Base-by-base conservation (phyloP, 2,329 filamentous ascomycete genomes). In the Xylaria multiplex region DNA sequence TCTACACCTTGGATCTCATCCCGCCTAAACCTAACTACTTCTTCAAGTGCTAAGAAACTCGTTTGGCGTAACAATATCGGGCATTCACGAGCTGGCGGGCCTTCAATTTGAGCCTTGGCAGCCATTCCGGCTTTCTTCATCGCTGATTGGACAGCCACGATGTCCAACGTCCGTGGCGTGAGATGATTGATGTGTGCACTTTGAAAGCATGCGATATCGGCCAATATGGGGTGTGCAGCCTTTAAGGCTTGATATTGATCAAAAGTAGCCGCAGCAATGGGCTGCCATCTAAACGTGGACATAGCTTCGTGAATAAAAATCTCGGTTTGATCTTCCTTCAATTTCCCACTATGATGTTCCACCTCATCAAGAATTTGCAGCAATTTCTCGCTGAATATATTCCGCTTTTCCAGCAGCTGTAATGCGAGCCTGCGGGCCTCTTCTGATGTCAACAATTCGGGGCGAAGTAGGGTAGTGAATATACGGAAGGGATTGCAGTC, bases 1-100 rank as follows among this genome's bases (percentile, higher is more conserved):
- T 19, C 43, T 46, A 19, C 16, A 13, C 35, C 9, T 37, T 37
- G 35, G 35, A 6, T 37, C 35, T 37, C 35, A 37, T 37, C 11
- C 35, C 35, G 35, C 11, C 35, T 37, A 46, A 46, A 46, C n/a
- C 43, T 6, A 9, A 46, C 16, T 46, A n/a, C 4, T n/a, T 46
- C 43, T 46, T 46, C 43, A 9, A 46, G 43, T 24, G 84, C 84
- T 1, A 82, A 74, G 64, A 87, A 86, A 63, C 85, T 87, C 0
- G 85, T 86, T 65, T 86, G 85, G 0, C 84, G 78, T 7, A 86
- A 74, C 1, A 86, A 76, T 6, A 86, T 83, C 0, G 80, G 80
- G 32, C 79, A 84, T 1, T 67, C 61, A 2, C 83, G 75, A 1
- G 66, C 62, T 0, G 84, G 84, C 0, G 85, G 84, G 0, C 85